phyloP scores from a whole-genome alignment of 139 green algal genomes.

The Mesotaenium endlicherianum region DNA sequence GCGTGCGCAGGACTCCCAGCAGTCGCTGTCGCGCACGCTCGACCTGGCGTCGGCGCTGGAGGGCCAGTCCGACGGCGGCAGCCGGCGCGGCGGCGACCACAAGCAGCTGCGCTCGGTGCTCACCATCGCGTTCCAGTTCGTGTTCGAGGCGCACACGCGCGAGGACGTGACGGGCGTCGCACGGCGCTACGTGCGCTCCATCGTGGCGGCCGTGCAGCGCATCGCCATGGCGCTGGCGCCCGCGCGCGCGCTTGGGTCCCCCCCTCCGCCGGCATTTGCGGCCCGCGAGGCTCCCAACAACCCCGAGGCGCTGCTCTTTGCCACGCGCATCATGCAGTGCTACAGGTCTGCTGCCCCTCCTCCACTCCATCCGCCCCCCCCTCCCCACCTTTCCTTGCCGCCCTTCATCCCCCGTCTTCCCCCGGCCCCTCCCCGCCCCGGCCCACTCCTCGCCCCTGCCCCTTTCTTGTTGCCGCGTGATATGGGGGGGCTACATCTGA shows the following conservation, averaged over 20 bases:
- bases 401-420: not conserved
- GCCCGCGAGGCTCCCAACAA: not conserved
- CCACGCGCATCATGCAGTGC: slow-evolving; percentile 12
- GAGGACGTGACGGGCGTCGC: slow-evolving; percentile 29
- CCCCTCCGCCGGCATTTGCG: not conserved
- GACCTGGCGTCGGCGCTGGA: slow-evolving; percentile 30
- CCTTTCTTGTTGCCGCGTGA: too few relatives aligned
- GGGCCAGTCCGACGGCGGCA: not conserved
- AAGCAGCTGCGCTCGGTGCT: slow-evolving; percentile 34
- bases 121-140: slow-evolving; percentile 50
- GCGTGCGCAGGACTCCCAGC: not conserved
- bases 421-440: not conserved
- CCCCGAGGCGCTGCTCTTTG: not conserved
- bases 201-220: slow-evolving; percentile 32
- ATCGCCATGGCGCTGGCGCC: slow-evolving; percentile 22
- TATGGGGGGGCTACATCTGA: too few relatives aligned
- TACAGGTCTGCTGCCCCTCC: too few relatives aligned
- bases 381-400: too few relatives aligned
- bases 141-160: slow-evolving; percentile 8
- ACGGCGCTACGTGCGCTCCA: slow-evolving; percentile 33
- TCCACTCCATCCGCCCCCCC: too few relatives aligned
- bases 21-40: slow-evolving; percentile 7
- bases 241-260: not conserved
- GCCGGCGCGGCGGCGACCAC: not conserved
- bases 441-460: too few relatives aligned